Evolutionary conservation across 2,329 filamentous ascomycete genomes (phyloP), one percentile per base, ranked within the genome.

Genomic region (Ophiostoma fasciatum): DNA sequence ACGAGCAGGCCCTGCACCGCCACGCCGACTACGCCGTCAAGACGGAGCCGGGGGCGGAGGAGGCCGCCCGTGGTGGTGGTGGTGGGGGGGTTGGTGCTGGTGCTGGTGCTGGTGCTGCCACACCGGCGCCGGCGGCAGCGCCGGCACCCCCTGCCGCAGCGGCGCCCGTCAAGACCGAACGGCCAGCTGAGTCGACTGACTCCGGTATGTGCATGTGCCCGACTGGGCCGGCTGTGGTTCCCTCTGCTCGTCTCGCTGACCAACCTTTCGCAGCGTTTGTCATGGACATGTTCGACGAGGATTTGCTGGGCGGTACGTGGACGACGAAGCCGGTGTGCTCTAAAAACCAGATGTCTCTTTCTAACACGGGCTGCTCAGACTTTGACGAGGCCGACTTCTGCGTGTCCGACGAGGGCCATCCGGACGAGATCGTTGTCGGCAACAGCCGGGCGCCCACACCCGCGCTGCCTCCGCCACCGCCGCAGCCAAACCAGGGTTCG

Each of bases 311-410:
- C 49, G 63, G 63, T 65, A 57, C 52, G 55, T 29, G 47, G n/a
- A n/a, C n/a, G n/a, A n/a, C n/a, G n/a, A n/a, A n/a, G n/a, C n/a
- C n/a, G n/a, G n/a, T n/a, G n/a, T n/a, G n/a, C n/a, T n/a, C n/a
- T n/a, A n/a, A n/a, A n/a, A n/a, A n/a, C n/a, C n/a, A n/a, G n/a
- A n/a, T n/a, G n/a, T n/a, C n/a, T n/a, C n/a, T n/a, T n/a, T n/a
- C n/a, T n/a, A n/a, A n/a, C n/a, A n/a, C n/a, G n/a, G n/a, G n/a
- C n/a, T n/a, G n/a, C n/a, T n/a, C 67, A 65, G 73, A 83, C 41
- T 78, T 85, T 50, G 80, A 84, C 48, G 78, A 83, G 55, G 77
- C 71, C 35, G 81, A 85, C 52, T 84, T 87, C 50, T 74, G 70
- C 33, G 76, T 80, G 7, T 60, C 67, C 9, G 68, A 81, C 43